phyloP scores from a whole-genome alignment of 495 filamentous ascomycete genomes.

The Chlorociboria aeruginascens region DNA sequence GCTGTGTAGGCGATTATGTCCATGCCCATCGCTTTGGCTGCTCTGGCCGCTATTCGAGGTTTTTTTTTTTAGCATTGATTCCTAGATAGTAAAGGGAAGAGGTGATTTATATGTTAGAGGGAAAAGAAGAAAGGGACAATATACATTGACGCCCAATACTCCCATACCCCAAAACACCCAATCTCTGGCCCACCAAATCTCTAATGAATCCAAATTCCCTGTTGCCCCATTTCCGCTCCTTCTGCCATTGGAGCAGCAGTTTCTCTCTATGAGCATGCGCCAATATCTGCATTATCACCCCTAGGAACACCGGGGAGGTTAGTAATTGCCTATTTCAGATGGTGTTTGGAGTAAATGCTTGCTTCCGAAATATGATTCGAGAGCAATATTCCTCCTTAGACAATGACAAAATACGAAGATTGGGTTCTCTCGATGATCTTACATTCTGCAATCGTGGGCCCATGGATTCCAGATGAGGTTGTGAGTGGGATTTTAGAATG shows the following conservation, averaged over 20 bases:
- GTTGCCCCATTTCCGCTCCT: slow-evolving; percentile 37
- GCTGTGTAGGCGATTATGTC: slow-evolving; percentile 74
- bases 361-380: too few species aligned
- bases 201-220: slow-evolving; percentile 23
- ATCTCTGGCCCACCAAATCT: slow-evolving; percentile 33
- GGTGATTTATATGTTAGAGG: neutral
- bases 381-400: too few species aligned
- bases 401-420: too few species aligned
- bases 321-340: too few species aligned
- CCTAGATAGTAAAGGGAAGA: neutral
- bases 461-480: slow-evolving; percentile 66
- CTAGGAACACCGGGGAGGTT: too few species aligned
- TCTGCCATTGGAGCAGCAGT: slow-evolving; percentile 33
- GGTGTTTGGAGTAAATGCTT: too few species aligned
- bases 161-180: slow-evolving; percentile 75
- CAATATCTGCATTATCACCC: slow-evolving; percentile 46
- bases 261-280: slow-evolving; percentile 33
- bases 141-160: slow-evolving; percentile 43
- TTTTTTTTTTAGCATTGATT: neutral
- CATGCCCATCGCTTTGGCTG: slow-evolving; percentile 65
- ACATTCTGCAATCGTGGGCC: slow-evolving; percentile 81
- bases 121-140: slow-evolving; percentile 4
- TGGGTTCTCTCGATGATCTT: too few species aligned
- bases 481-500: slow-evolving; percentile 52
- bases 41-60: slow-evolving; percentile 31